A percentile compares a stretch with the other conserved stretches of the same genome.
Evolutionary conservation across 176 grass and related monocot genomes (phyloP).

Genomic region (Oryza meyeriana): DNA sequence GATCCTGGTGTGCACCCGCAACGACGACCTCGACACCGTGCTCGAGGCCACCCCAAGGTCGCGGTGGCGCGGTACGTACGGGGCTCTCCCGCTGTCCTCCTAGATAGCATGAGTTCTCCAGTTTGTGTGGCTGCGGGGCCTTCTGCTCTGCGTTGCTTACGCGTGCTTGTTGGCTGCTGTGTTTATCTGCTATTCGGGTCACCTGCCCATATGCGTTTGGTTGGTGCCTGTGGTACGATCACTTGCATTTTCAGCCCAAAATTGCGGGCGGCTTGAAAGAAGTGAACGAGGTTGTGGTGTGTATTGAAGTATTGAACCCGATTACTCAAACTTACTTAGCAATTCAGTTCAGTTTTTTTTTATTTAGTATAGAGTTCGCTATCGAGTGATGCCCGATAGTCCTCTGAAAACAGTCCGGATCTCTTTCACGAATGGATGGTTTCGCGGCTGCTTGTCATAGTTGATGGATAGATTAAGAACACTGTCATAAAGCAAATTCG

Average conservation of each 20-base stretch:
- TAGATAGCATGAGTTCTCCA: too few relatives aligned
- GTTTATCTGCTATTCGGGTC: not conserved
- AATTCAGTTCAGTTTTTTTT: not conserved
- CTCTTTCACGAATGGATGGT: not conserved
- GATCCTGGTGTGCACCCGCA: constrained; percentile 86
- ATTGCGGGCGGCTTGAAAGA: not conserved
- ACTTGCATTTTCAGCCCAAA: not conserved
- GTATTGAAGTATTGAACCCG: not conserved
- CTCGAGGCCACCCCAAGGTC: constrained; percentile 73
- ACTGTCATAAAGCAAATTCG: not conserved
- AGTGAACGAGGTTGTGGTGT: not conserved
- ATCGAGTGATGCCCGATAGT: not conserved
- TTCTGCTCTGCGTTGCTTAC: too few relatives aligned
- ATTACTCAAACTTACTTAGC: too few relatives aligned
- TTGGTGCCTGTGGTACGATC: not conserved
- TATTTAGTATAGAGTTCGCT: not conserved
- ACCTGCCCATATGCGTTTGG: not conserved
- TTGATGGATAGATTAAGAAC: not conserved
- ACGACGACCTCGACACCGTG: constrained; percentile 91
- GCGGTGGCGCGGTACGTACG: constrained; percentile 68
- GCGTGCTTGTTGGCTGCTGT: not conserved
- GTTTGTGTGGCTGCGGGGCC: too few relatives aligned
- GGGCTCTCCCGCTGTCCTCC: not conserved
- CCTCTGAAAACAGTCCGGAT: not conserved
- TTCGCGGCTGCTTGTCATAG: not conserved